Evolutionary conservation across 345 rosid genomes (phyloP).

Genomic region (Eucalyptus camaldulensis): DNA sequence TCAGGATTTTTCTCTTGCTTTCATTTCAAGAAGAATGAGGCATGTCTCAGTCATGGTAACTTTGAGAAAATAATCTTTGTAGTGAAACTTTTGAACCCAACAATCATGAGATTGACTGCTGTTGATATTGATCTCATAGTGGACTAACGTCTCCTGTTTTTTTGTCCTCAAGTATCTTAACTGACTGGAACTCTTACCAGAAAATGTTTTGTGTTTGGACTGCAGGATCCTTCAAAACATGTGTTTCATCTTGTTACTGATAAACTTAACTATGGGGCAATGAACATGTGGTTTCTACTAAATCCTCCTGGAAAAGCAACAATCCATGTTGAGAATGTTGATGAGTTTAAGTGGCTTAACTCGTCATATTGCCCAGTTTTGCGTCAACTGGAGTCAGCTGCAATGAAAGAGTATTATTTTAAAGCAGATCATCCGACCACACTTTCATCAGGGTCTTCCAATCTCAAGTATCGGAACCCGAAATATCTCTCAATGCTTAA

Average conservation of each 20-base stretch:
- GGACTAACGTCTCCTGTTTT: background rate
- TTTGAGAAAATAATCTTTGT: background rate
- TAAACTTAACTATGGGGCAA: conserved; percentile 92
- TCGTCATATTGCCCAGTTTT: conserved; percentile 96
- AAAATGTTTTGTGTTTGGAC: background rate
- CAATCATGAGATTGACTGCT: background rate
- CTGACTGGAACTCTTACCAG: background rate
- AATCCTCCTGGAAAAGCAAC: conserved; percentile 95
- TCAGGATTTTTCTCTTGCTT: background rate
- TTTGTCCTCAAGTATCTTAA: background rate
- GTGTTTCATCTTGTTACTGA: conserved; percentile 96
- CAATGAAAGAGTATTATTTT: conserved; percentile 97
- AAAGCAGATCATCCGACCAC: conserved; percentile 89
- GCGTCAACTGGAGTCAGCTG: conserved; percentile 84
- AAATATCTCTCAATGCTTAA: conserved; percentile 97
- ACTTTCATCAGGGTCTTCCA: conserved; percentile 72
- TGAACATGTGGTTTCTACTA: conserved; percentile 97
- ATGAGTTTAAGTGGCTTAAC: conserved; percentile 97
- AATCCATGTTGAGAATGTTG: conserved; percentile 94
- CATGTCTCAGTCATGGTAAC: background rate
- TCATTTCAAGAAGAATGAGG: background rate
- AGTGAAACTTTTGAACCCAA: background rate
- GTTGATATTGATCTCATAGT: background rate
- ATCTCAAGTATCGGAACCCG: conserved; percentile 92
- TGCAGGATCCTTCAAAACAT: conserved; percentile 93